Conservation (phyloP, 345 rosid species). For the Citrus trifoliata region DNA sequence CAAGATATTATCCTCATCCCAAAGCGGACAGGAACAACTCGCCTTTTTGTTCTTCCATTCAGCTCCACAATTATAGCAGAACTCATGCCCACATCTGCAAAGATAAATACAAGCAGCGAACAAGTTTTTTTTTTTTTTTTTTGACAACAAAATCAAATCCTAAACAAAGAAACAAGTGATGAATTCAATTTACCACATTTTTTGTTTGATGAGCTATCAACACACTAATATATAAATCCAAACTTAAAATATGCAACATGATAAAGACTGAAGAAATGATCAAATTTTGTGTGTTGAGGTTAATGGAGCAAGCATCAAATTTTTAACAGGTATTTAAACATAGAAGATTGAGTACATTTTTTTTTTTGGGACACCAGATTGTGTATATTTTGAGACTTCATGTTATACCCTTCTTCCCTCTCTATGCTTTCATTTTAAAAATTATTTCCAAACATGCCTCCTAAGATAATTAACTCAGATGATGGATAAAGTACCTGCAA, state of each 20-base stretch:
- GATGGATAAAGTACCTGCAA: slow-evolving; percentile 48
- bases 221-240: neutral
- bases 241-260: neutral
- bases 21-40: slow-evolving; percentile 57
- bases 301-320: too few species aligned
- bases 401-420: neutral
- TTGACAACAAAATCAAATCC: neutral
- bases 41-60: slow-evolving; percentile 53
- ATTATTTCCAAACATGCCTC: neutral
- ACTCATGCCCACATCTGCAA: slow-evolving; percentile 55
- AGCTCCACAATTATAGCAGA: slow-evolving; percentile 71
- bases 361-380: too few species aligned
- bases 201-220: neutral
- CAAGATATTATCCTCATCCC: slow-evolving; percentile 46
- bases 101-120: neutral
- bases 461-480: neutral
- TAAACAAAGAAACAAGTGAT: neutral
- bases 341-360: neutral
- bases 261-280: neutral
- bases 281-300: neutral
- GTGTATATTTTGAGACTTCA: neutral
- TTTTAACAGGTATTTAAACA: neutral
- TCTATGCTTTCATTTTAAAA: neutral
- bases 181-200: neutral
- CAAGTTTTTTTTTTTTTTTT: neutral